These are phyloP conservation scores for Neospermospora avenae DNA, from an alignment of 2,329 filamentous ascomycete genomes.

Conservation along the genomic window DNA sequence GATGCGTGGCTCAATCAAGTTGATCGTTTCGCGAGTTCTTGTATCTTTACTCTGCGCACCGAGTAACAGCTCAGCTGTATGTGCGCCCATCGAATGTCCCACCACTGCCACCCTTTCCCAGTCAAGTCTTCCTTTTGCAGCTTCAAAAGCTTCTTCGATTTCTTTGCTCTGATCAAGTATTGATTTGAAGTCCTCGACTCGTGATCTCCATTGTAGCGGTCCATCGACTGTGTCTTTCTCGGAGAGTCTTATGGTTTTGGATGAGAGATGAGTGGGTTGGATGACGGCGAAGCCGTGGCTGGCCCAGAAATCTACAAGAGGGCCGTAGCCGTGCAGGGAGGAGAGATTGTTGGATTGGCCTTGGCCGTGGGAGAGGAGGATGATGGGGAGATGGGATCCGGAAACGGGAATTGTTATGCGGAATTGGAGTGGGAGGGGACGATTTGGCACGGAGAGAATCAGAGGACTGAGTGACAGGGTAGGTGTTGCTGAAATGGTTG, in stretches of 20 bases:
- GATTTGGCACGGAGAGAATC: slow-evolving; percentile 21
- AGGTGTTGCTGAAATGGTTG: slow-evolving; percentile 31
- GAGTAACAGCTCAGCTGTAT: slow-evolving; percentile 37
- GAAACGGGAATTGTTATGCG: slow-evolving; percentile 38
- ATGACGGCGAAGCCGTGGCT: slow-evolving; percentile 43
- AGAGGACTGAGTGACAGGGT: slow-evolving; percentile 32
- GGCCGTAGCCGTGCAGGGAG: slow-evolving; percentile 42
- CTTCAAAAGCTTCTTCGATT: slow-evolving; percentile 36
- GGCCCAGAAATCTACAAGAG: slow-evolving; percentile 42
- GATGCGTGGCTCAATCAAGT: slow-evolving; percentile 36
- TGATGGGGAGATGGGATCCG: slow-evolving; percentile 37
- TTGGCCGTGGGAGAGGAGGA: slow-evolving; percentile 42
- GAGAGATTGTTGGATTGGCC: slow-evolving; percentile 40
- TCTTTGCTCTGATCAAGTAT: slow-evolving; percentile 40
- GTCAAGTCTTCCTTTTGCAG: slow-evolving; percentile 37
- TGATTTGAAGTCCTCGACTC: slow-evolving; percentile 37
- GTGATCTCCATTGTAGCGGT: slow-evolving; percentile 33
- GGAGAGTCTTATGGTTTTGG: slow-evolving; percentile 33
- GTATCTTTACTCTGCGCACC: slow-evolving; percentile 30
- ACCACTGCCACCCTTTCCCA: slow-evolving; percentile 35
- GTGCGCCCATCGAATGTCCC: slow-evolving; percentile 41
- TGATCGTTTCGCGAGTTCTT: slow-evolving; percentile 20
- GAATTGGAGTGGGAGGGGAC: slow-evolving; percentile 33
- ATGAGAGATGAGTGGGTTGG: slow-evolving; percentile 42
- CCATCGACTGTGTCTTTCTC: slow-evolving; percentile 16